Evolutionary conservation across 768 basidiomycete species (phyloP).

Genomic region (Leccinum subgranulosum): DNA sequence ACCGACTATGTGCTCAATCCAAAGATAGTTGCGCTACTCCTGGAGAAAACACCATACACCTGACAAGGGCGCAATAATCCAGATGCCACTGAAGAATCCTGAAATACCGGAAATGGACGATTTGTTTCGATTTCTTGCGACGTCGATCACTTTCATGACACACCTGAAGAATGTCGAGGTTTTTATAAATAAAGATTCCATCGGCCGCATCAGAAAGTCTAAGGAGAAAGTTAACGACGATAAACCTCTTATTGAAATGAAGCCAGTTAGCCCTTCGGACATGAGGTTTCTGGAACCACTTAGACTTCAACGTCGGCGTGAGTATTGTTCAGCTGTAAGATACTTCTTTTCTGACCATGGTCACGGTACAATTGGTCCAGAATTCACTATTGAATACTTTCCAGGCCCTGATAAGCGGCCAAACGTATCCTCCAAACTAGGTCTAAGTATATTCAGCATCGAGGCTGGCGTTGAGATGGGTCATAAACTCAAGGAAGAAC

Average conservation of each 20-base stretch:
- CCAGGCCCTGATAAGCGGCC: not conserved
- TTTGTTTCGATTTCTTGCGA: constrained; percentile 82
- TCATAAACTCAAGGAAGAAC: not conserved
- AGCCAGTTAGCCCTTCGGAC: constrained; percentile 44
- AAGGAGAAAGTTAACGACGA: constrained; percentile 45
- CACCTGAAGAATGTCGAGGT: constrained; percentile 71
- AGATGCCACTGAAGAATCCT: constrained; percentile 75
- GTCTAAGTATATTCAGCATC: constrained; percentile 29
- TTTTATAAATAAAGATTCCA: constrained; percentile 68
- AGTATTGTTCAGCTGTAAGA: not conserved
- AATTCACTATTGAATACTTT: not conserved
- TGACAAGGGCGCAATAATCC: constrained; percentile 70
- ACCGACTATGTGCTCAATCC: not conserved
- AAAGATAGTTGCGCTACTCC: constrained; percentile 55
- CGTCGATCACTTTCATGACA: constrained; percentile 89
- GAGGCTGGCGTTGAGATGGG: not conserved
- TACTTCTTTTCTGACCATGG: not conserved
- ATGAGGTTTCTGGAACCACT: constrained; percentile 55
- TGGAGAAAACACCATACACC: constrained; percentile 52
- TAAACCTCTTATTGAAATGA: constrained; percentile 47
- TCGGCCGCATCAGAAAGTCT: constrained; percentile 62
- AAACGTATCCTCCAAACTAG: constrained; percentile 3
- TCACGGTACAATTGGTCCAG: not conserved
- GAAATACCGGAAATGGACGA: constrained; percentile 78
- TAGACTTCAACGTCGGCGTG: constrained; percentile 52